Evolutionary conservation across 2,329 filamentous ascomycete species (phyloP), one percentile per base, ranked within the genome.

Genomic region (Cercospora sp.): DNA sequence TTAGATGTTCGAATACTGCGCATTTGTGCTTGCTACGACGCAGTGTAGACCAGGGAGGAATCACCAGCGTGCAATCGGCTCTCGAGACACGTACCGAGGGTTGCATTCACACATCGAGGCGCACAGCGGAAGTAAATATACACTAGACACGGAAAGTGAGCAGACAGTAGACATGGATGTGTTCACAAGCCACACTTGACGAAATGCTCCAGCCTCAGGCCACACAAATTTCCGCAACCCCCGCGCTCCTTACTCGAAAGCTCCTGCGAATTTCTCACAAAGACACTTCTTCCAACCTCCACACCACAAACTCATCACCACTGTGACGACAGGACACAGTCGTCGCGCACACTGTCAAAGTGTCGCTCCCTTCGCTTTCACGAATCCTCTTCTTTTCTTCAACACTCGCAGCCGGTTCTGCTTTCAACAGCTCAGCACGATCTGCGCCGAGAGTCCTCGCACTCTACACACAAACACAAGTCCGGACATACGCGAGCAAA

Each of bases 401-500:
- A 67, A 65, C 68, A 53, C 59, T 70, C 65, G 77, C 77, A 79
- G 77, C 77, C 72, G 77, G 77, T 67, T 75, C 77, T 78, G 77
- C 77, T 75, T 76, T 66, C 60, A 45, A 68, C 63, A 65, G 67
- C 67, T 31, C 59, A 61, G 58, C 67, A 65, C 71, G 68, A 53
- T 62, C 63, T 63, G 64, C 68, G 59, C 64, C 69, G 48, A 63
- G 66, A 68, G 53, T 72, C 64, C 48, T 67, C 61, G 70, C 57
- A 64, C 62, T 64, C 63, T 36, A 60, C 57, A 65, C 36, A 65
- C 62, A 55, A 64, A 60, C 68, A 60, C 51, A 59, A 30, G 53
- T 64, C 81, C 84, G 85, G 75, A 79, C 80, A 71, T 88, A 87
- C 84, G 85, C 86, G 68, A 84, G 79, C 57, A 73, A 69, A 28